Conservation (phyloP, 192 early-diverging fungal species). For the Podila epicladia region DNA sequence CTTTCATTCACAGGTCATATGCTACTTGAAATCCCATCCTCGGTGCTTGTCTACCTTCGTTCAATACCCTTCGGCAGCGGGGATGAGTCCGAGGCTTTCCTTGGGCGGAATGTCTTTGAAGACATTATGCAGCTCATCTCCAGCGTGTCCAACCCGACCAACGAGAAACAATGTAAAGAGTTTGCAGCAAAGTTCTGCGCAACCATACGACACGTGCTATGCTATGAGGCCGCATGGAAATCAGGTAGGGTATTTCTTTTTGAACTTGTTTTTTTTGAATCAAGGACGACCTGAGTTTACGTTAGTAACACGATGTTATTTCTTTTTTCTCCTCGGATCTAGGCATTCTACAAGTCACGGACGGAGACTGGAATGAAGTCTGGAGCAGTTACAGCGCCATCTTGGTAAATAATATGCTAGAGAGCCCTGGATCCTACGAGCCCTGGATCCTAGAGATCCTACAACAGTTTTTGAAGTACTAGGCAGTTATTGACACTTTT, state of each 20-base stretch:
- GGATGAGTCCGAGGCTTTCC: slow-evolving; percentile 24
- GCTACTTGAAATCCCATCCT: slow-evolving; percentile 23
- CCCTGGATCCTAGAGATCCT: too few relatives aligned
- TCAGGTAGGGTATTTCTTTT: slow-evolving; percentile 11
- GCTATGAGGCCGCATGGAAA: slow-evolving; percentile 44
- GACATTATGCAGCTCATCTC: slow-evolving; percentile 33
- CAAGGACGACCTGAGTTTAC: background rate
- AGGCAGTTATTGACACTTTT: background rate
- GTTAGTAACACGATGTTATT: background rate
- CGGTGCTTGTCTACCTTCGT: slow-evolving; percentile 16
- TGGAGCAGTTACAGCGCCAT: slow-evolving; percentile 39
- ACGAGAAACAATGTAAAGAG: background rate
- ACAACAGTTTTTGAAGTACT: background rate
- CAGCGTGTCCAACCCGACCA: background rate
- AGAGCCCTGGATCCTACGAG: background rate
- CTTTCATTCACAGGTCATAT: slow-evolving; percentile 8
- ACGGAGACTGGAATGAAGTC: slow-evolving; percentile 19
- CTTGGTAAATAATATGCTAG: slow-evolving; percentile 16
- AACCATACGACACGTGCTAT: slow-evolving; percentile 22
- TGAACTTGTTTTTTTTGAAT: background rate
- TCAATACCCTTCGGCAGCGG: slow-evolving; percentile 24
- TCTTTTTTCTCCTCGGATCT: background rate
- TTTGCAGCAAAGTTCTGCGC: slow-evolving; percentile 22
- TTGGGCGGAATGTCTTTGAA: slow-evolving; percentile 21
- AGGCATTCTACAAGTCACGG: slow-evolving; percentile 21